Conservation (phyloP, 768 basidiomycete species). For the Termitomyces bulborhizus region DNA sequence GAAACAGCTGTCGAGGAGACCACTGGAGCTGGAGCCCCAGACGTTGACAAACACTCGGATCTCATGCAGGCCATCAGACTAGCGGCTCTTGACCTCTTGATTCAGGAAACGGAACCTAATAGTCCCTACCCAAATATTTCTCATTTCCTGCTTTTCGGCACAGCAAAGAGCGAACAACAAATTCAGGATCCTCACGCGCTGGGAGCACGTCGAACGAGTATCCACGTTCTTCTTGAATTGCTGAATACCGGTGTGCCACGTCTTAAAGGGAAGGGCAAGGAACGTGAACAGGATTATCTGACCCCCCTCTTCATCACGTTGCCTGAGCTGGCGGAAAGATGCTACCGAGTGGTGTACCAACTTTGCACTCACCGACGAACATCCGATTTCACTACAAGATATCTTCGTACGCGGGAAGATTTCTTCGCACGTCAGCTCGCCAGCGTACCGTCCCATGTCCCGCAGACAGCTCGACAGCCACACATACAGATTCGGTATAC, state of each 20-base stretch:
- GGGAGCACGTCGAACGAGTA: slow-evolving; percentile 60
- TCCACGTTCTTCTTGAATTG: slow-evolving; percentile 77
- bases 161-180: slow-evolving; percentile 48
- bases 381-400: slow-evolving; percentile 74
- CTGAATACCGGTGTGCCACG: slow-evolving; percentile 68
- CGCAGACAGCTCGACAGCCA: slow-evolving; percentile 41
- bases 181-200: slow-evolving; percentile 78
- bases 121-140: slow-evolving; percentile 75
- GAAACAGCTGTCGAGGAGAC: slow-evolving; percentile 54
- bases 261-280: slow-evolving; percentile 37
- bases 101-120: slow-evolving; percentile 62
- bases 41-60: slow-evolving; percentile 35
- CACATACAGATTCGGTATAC: slow-evolving; percentile 58
- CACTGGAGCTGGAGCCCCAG: slow-evolving; percentile 72
- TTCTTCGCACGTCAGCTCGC: slow-evolving; percentile 87
- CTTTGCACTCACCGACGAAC: slow-evolving; percentile 85
- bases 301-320: slow-evolving; percentile 57
- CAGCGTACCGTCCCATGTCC: slow-evolving; percentile 61
- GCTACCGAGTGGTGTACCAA: slow-evolving; percentile 78
- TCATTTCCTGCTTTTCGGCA: slow-evolving; percentile 82
- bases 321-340: slow-evolving; percentile 80
- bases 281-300: slow-evolving; percentile 22
- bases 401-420: slow-evolving; percentile 81
- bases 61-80: slow-evolving; percentile 67
- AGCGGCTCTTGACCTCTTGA: slow-evolving; percentile 75